phyloP scores from a whole-genome alignment of 495 filamentous ascomycete genomes.

The Talaromyces borbonicus region DNA sequence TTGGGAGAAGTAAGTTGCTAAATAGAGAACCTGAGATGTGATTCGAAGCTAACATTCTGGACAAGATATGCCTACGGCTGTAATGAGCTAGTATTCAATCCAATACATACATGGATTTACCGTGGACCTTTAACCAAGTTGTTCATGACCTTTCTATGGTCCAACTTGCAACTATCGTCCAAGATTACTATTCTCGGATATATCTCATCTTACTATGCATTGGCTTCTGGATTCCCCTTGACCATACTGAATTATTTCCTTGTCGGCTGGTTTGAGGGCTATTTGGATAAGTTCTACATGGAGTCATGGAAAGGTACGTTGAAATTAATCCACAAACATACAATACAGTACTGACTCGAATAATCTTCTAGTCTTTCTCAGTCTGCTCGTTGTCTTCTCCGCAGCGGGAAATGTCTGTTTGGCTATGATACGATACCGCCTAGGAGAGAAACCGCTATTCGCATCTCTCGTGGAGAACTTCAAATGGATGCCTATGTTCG shows the following conservation, averaged over 20 bases:
- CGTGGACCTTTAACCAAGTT: conserved; percentile 62
- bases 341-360: no score
- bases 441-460: conserved; percentile 24
- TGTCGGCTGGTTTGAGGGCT: conserved; percentile 57
- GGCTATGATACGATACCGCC: conserved; percentile 36
- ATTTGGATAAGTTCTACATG: conserved; percentile 67
- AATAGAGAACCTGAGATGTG: conserved; percentile 12
- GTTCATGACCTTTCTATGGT: conserved; percentile 60
- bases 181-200: conserved; percentile 76
- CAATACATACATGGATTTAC: conserved; percentile 54
- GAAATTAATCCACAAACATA: no score
- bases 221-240: conserved; percentile 26
- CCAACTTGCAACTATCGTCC: conserved; percentile 64
- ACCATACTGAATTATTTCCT: conserved; percentile 27
- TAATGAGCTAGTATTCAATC: conserved; percentile 43
- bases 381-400: conserved; percentile 39
- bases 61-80: conserved; percentile 22
- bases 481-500: conserved; percentile 43
- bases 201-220: conserved; percentile 56
- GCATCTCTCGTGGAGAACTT: conserved; percentile 55
- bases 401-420: conserved; percentile 37
- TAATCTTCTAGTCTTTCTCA: conserved; percentile 7
- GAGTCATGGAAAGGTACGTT: conserved; percentile 59
- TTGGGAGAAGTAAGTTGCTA: conserved; percentile 30
- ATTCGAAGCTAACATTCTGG: background rate